Evolutionary conservation across 257 asterid genomes (phyloP), one percentile per base, ranked within the genome.

Genomic region (Anisodus tanguticus): DNA sequence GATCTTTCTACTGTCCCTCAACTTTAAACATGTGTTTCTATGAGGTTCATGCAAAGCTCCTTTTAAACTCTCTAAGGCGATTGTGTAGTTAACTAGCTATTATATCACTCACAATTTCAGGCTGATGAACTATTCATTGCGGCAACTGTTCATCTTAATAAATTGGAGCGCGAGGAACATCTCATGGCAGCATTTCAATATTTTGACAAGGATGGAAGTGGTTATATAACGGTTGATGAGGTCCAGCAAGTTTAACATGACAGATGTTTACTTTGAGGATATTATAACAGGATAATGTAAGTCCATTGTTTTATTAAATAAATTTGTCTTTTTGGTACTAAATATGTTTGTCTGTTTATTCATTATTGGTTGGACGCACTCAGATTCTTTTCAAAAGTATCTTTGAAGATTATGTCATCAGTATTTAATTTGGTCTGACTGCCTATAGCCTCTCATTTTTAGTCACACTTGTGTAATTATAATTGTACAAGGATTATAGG

Each of bases 111-210:
- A 80, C 74, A 49, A 74, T 85, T 87, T 83, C 90, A 93, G 97
- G 97, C 97, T 87, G 97, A 93, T 90, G 97, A n/a, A n/a, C n/a
- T n/a, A 88, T 93, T 93, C 83, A 89, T 93, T 69, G 97, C 97
- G 11, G 97, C 97, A 69, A 93, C 97, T 4, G 91, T 93, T 69
- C 97, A 93, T 86, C 88, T 93, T 83, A 93, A 93, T 86, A 93
- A 93, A 86, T 90, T 93, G 86, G 97, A 93, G 82, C 95, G 97
- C 2, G 97, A 93, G 89, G 97, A 93, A 83, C 97, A 93, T 92
- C 91, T 93, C 63, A 76, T 91, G 91, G 94, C 93, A 6, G 97
- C 97, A 72, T 93, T 93, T 88, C 94, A 87, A 60, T 93, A 93
- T 85, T 94, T 94, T 86, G 97, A 93, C 89, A 93, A 93, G 90